Conservation (phyloP, 2,329 filamentous ascomycete species). For the Sporothrix variecibatus region DNA sequence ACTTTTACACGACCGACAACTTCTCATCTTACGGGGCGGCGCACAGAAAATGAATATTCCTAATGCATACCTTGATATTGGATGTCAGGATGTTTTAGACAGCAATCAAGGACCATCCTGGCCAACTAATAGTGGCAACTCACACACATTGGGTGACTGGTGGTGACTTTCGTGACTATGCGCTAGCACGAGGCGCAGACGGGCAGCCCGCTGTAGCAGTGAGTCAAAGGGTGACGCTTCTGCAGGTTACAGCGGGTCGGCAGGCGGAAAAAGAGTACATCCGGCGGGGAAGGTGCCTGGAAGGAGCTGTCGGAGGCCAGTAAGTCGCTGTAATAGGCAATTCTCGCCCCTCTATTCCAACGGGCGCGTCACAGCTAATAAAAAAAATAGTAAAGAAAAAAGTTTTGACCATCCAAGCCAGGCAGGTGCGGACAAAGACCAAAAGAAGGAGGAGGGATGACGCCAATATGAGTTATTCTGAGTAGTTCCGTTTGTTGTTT, state of each 20-base stretch:
- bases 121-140: neutral
- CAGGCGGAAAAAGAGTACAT: constrained; percentile 26
- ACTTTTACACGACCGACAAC: neutral
- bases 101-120: neutral
- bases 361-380: neutral
- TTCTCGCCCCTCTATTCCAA: neutral
- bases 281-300: constrained; percentile 25
- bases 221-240: neutral
- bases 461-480: constrained; percentile 24
- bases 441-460: constrained; percentile 17
- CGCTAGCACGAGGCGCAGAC: neutral
- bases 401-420: neutral
- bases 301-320: neutral
- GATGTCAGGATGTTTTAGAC: too few species aligned
- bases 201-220: neutral
- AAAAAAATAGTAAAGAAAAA: constrained; percentile 9
- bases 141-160: neutral
- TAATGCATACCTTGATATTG: neutral
- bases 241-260: constrained; percentile 4
- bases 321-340: constrained; percentile 13
- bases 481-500: constrained; percentile 4
- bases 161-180: neutral
- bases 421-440: neutral
- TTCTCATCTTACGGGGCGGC: neutral
- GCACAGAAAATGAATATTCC: neutral